These are phyloP conservation scores for Cubamyces sp. DNA, from an alignment of 768 basidiomycete species.

Conservation along the genomic window DNA sequence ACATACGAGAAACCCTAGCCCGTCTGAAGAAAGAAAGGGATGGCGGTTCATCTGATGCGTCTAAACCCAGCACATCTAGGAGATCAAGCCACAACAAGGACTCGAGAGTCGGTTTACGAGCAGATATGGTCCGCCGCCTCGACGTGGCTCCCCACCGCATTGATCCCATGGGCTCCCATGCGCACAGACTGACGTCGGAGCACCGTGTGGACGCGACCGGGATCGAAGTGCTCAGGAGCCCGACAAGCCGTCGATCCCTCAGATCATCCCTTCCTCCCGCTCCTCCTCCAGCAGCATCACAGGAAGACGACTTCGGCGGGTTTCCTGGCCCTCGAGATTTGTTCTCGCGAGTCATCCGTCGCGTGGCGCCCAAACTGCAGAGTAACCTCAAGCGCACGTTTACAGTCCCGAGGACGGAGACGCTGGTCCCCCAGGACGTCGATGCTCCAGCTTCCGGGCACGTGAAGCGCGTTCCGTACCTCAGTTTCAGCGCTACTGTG, in stretches of 20 bases:
- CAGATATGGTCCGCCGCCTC: conserved; percentile 30
- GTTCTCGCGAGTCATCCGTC: conserved; percentile 41
- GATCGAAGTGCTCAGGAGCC: conserved; percentile 7
- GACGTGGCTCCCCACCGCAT: conserved; percentile 28
- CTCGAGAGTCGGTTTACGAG: conserved; percentile 1
- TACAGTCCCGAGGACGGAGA: conserved; percentile 73
- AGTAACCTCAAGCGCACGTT: conserved; percentile 63
- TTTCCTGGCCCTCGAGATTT: conserved; percentile 39
- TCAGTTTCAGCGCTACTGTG: conserved; percentile 78
- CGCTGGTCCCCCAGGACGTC: conserved; percentile 39
- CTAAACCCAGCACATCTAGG: background rate
- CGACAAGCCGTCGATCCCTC: conserved; percentile 12
- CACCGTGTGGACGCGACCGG: background rate
- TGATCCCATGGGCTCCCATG: conserved; percentile 26
- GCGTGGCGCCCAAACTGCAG: conserved; percentile 62
- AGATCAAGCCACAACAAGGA: background rate
- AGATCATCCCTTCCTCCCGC: background rate
- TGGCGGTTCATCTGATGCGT: background rate
- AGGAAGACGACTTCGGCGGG: conserved; percentile 32
- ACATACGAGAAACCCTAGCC: conserved; percentile 11
- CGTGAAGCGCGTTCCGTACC: conserved; percentile 64
- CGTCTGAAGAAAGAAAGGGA: background rate
- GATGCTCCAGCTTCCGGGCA: background rate
- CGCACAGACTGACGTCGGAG: background rate
- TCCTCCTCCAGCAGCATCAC: background rate